These are phyloP conservation scores for Annulohypoxylon maeteangense DNA, from an alignment of 495 filamentous ascomycete species.

Conservation along the genomic window DNA sequence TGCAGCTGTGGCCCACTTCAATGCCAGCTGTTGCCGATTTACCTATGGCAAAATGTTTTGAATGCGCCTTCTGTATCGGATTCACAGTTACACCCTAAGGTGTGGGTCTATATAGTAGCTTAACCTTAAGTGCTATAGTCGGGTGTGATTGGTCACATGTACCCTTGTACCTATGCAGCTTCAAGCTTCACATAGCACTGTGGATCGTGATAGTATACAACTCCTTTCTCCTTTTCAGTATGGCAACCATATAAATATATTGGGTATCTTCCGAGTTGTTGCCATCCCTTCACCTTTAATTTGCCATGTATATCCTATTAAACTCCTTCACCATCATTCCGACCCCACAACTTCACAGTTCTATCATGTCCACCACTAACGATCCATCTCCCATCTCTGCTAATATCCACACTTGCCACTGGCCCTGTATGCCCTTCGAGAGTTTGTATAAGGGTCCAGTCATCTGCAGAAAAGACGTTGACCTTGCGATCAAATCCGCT, in stretches of 20 bases:
- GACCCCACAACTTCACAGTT: constrained; percentile 95
- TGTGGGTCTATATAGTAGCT: constrained; percentile 37
- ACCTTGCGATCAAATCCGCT: constrained; percentile 95
- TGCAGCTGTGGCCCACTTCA: no score
- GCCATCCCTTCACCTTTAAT: neutral
- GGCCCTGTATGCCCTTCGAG: constrained; percentile 91
- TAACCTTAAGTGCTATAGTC: no score
- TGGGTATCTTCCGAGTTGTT: constrained; percentile 42
- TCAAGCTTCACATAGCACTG: neutral
- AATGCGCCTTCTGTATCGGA: constrained; percentile 37
- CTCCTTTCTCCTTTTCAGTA: neutral
- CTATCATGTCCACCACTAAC: constrained; percentile 91
- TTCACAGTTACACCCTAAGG: constrained; percentile 22
- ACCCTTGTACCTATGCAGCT: neutral
- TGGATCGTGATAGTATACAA: neutral
- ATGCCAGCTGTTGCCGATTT: no score
- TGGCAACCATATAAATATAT: constrained; percentile 20
- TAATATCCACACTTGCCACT: constrained; percentile 89
- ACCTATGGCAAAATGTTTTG: no score
- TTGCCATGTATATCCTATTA: constrained; percentile 27
- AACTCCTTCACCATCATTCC: constrained; percentile 73
- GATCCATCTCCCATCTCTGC: constrained; percentile 87
- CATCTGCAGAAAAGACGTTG: constrained; percentile 94
- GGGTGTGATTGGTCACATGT: no score
- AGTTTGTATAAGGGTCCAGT: constrained; percentile 90